A percentile compares a stretch with the other conserved stretches of the same genome.
phyloP scores from a whole-genome alignment of 2,329 filamentous ascomycete species.

The Colletotrichum sp. region DNA sequence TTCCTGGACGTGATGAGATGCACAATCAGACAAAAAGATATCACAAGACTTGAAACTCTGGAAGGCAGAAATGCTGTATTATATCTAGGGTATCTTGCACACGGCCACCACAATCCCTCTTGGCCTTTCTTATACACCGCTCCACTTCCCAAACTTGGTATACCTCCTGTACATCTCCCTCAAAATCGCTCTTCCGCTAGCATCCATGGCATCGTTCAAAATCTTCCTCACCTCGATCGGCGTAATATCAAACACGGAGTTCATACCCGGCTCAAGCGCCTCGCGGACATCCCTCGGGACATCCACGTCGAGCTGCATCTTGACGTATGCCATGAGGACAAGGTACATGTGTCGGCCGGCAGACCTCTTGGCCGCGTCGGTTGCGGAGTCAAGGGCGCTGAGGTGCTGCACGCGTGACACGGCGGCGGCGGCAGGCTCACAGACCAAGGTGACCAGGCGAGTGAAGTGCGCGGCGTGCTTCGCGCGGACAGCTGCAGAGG shows the following conservation, averaged over 20 bases:
- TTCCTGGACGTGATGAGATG: neutral
- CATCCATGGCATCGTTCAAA: constrained; percentile 65
- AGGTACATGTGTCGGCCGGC: constrained; percentile 68
- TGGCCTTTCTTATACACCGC: constrained; percentile 48
- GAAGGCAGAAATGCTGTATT: neutral
- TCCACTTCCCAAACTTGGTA: constrained; percentile 69
- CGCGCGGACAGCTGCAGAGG: constrained; percentile 28
- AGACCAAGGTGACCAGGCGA: constrained; percentile 63
- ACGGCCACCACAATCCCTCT: neutral
- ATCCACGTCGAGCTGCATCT: constrained; percentile 62
- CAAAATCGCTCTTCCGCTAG: constrained; percentile 63
- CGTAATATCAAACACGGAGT: constrained; percentile 64
- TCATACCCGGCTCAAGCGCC: constrained; percentile 62
- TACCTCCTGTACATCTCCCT: constrained; percentile 64
- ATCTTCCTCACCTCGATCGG: constrained; percentile 58
- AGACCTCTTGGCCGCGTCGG: constrained; percentile 64
- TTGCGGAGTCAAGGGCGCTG: constrained; percentile 61
- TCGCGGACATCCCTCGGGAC: constrained; percentile 57
- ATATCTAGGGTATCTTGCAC: constrained; percentile 17
- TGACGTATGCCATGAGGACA: constrained; percentile 63
- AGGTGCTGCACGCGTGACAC: constrained; percentile 53
- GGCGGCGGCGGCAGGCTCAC: constrained; percentile 62
- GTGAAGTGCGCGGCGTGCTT: constrained; percentile 56
- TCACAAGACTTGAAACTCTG: too few relatives aligned
- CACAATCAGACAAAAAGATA: neutral